Evolutionary conservation across 305 asterid genomes (phyloP).

Genomic region (Fraxinus ornus): DNA sequence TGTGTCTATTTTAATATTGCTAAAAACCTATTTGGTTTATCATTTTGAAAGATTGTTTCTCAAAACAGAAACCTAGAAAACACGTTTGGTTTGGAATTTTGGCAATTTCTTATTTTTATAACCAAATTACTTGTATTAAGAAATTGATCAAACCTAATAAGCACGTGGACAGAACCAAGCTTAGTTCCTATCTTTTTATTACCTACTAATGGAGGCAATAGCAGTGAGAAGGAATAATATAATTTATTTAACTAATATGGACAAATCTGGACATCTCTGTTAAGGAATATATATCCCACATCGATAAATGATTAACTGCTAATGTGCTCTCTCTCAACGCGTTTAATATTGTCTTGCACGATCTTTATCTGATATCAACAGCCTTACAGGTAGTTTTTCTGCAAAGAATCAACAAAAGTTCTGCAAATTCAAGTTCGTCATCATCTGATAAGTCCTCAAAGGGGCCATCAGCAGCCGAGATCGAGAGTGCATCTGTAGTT

Average conservation of each 20-base stretch:
- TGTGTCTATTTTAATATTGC: too few species aligned
- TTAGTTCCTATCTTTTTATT: background rate
- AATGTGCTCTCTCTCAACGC: background rate
- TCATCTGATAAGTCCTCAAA: constrained; percentile 53
- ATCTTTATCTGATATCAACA: constrained; percentile 16
- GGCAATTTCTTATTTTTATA: background rate
- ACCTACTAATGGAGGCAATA: background rate
- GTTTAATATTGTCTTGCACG: background rate
- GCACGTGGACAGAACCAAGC: background rate
- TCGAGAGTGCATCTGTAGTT: constrained; percentile 56
- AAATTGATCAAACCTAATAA: background rate
- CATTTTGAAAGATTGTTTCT: too few species aligned
- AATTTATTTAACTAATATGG: background rate
- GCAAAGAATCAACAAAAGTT: constrained; percentile 53
- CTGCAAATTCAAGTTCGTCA: constrained; percentile 40
- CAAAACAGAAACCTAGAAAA: too few species aligned
- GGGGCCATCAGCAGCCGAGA: constrained; percentile 50
- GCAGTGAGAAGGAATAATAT: too few species aligned
- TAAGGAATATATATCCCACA: too few species aligned
- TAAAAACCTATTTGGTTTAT: too few species aligned
- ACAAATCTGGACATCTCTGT: background rate
- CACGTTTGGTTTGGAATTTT: background rate
- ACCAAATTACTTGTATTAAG: background rate
- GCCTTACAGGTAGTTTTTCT: constrained; percentile 74
- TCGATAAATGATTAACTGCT: background rate